Base-by-base conservation (phyloP, 202 grass and related monocot genomes). In the Schoenoplectus tabernaemontani region DNA sequence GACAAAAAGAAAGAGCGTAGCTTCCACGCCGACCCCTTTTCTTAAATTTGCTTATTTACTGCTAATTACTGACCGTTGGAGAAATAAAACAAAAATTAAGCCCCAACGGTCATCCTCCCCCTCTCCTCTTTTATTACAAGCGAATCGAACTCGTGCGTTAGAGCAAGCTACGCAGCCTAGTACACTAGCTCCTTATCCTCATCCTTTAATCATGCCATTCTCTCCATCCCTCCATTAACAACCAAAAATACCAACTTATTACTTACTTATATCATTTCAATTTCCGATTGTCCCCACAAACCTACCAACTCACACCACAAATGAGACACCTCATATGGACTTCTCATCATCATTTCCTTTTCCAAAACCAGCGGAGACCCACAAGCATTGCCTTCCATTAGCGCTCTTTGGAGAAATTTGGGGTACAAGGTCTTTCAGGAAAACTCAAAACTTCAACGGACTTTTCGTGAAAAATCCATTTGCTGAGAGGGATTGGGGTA, bases 31-130 rank as follows among this genome's bases (percentile, higher is more conserved):
- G 72, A 42, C 84, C 53, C 26, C 26, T 59, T 72, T 60, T 64
- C 33, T 81, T 68, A 53, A 37, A 23, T 57, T 78, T 77, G 64
- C 34, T 70, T 76, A 59, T 68, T 63, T 81, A 37, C 34, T 41
- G 23, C n/a, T 68, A 68, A 64, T 77, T 80, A 77, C 79, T 77
- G 26, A 57, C 82, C 82, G 85, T 90, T 80, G 54, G 74, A 82
- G 64, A 50, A 83, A 82, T 84, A 78, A 61, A 82, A 79, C 23
- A 74, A 46, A 51, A 88, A 84, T 96, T 84, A 88, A 95, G 87
- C 79, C 85, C 92, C 85, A 96, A 96, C 92, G 92, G 92, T 88
- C 85, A 83, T 84, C 73, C 83, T 63, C 47, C 28, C 1, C 19
- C 12, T 16, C 44, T 57, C 26, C 33, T 81, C 74, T 76, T 82